Evolutionary conservation across 1,139 yeast genomes (phyloP).

Genomic region (Magnusiomyces ingens): DNA sequence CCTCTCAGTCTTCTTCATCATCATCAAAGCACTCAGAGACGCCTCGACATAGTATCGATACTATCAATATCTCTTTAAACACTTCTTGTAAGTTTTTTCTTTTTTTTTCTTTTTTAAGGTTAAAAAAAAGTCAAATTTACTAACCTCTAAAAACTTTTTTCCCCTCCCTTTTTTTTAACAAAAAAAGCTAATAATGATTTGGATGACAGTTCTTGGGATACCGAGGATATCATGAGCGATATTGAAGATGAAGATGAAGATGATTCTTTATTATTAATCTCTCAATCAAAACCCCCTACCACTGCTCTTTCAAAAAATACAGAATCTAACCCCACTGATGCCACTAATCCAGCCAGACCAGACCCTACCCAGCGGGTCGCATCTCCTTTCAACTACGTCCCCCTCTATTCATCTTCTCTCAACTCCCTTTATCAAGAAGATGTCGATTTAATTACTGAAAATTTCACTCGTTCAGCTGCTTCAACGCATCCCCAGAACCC

Average conservation of each 20-base stretch:
- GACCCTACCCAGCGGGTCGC: background rate
- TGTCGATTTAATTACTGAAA: background rate
- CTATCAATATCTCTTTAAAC: no score
- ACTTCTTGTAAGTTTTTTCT: no score
- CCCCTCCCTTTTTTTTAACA: background rate
- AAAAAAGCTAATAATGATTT: background rate
- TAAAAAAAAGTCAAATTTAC: no score
- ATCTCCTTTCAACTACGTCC: background rate
- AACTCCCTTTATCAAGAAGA: background rate
- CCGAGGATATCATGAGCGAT: background rate
- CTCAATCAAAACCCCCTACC: no score
- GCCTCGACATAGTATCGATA: no score
- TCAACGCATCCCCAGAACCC: no score
- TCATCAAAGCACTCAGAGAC: background rate
- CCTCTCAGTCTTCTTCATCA: slow-evolving; percentile 2
- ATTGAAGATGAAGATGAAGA: no score
- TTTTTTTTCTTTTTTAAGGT: no score
- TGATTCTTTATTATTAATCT: no score
- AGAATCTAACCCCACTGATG: background rate
- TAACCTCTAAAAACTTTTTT: background rate
- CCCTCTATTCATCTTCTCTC: background rate
- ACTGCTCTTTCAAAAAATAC: no score
- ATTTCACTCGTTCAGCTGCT: no score
- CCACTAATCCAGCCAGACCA: background rate
- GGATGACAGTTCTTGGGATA: slow-evolving; percentile 3